Percentiles rank a stretch among this genome's conserved stretches.
Conservation (phyloP, 2,329 filamentous ascomycete species). For the Ophiobolus disseminans region DNA sequence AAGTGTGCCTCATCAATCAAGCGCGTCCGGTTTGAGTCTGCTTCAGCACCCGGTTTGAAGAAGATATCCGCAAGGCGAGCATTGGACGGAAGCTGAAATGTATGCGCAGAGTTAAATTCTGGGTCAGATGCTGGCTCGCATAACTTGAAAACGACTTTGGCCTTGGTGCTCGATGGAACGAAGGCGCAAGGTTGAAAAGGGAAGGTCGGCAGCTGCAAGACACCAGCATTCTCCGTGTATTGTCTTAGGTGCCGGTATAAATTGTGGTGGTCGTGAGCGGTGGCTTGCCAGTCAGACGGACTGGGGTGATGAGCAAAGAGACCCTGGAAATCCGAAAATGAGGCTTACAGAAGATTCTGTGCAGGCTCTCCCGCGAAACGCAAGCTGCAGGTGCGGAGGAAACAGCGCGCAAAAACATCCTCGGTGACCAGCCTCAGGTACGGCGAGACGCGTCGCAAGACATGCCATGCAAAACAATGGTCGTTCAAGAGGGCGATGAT, state of each 20-base stretch:
- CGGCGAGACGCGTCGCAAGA: constrained; percentile 25
- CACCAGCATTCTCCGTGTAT: not conserved
- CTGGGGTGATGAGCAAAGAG: constrained; percentile 12
- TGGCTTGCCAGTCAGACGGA: constrained; percentile 7
- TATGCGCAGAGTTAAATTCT: constrained; percentile 5
- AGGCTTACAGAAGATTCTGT: constrained; percentile 20
- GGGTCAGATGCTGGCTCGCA: constrained; percentile 15
- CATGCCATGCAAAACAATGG: constrained; percentile 29
- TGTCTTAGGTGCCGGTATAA: no score
- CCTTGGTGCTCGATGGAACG: constrained; percentile 22
- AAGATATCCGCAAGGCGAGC: constrained; percentile 19
- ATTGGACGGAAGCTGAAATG: constrained; percentile 7
- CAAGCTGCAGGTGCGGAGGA: constrained; percentile 24
- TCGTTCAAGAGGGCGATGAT: constrained; percentile 22
- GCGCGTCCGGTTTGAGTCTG: constrained; percentile 9
- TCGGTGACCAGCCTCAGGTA: constrained; percentile 21
- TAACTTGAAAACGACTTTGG: constrained; percentile 20
- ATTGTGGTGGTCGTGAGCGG: not conserved
- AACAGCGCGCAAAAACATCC: constrained; percentile 20
- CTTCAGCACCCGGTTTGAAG: constrained; percentile 13
- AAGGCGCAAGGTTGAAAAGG: constrained; percentile 24
- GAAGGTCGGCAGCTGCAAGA: constrained; percentile 18
- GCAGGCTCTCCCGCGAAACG: constrained; percentile 24
- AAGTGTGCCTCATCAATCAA: constrained; percentile 19
- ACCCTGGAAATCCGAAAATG: constrained; percentile 13